Conservation (phyloP, 1,284 basidiomycete genomes). For the Ceratobasidium sp. region DNA sequence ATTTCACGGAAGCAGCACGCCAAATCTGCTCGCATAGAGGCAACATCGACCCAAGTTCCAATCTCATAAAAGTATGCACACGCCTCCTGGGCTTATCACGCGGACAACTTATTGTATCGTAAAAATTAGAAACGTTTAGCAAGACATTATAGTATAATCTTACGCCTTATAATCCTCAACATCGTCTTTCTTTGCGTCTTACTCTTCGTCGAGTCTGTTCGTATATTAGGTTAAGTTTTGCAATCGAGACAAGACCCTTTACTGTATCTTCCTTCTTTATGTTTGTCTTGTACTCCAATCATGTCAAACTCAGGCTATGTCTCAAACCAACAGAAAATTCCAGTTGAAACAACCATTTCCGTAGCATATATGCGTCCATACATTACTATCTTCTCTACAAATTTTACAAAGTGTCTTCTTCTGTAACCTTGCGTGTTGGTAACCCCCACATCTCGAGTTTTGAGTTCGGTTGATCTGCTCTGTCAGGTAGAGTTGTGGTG, state of each 20-base stretch:
- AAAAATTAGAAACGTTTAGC: not conserved
- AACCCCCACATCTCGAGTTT: not conserved
- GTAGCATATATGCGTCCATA: not conserved
- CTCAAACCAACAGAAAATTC: not conserved
- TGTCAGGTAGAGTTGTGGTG: no score
- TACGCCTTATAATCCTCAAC: not conserved
- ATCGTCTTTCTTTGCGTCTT: not conserved
- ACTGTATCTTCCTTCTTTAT: no score
- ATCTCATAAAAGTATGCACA: not conserved
- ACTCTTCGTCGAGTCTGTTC: not conserved
- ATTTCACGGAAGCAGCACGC: not conserved
- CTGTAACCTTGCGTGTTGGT: not conserved
- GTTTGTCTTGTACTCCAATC: no score
- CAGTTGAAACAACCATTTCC: not conserved
- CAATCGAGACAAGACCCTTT: no score
- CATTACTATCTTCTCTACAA: not conserved
- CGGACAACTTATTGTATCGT: not conserved
- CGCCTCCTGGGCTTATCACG: no score
- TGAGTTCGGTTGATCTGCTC: not conserved
- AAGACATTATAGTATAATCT: not conserved
- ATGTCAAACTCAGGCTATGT: no score
- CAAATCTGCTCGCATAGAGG: conserved; percentile 2
- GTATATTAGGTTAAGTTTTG: not conserved
- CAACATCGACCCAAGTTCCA: no score
- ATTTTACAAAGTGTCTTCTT: not conserved